Evolutionary conservation across 306 rosid species (phyloP).

Genomic region (Malus orientalis): DNA sequence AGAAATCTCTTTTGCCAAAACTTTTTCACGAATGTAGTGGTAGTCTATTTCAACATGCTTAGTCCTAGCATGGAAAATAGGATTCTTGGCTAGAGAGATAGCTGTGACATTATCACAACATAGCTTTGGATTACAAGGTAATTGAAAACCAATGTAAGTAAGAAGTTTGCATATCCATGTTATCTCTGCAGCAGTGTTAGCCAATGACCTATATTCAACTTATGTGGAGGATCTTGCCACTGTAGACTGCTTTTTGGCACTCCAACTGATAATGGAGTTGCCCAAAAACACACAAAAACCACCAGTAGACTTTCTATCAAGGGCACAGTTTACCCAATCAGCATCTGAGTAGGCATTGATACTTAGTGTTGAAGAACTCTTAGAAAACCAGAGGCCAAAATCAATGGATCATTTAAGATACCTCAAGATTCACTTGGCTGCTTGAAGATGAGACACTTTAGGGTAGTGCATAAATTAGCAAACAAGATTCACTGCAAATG

Average conservation of each 20-base stretch:
- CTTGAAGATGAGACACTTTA: background rate
- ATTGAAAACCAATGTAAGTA: background rate
- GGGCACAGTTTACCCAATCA: background rate
- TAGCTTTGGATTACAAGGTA: fast-evolving
- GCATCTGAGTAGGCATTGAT: background rate
- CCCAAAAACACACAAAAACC: background rate
- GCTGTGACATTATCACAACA: background rate
- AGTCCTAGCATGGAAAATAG: background rate
- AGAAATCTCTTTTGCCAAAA: no score
- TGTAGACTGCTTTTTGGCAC: background rate
- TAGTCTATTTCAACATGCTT: background rate
- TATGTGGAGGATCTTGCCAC: background rate
- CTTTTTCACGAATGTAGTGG: background rate
- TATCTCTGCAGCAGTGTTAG: background rate
- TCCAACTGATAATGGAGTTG: background rate
- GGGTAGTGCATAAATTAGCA: background rate
- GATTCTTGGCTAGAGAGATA: background rate
- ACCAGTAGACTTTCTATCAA: background rate
- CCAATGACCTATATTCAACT: background rate
- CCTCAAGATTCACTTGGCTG: background rate
- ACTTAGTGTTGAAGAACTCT: fast-evolving
- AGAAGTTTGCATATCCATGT: background rate
- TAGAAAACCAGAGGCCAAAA: background rate
- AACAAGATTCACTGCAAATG: background rate
- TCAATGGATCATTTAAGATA: background rate